phyloP scores from a whole-genome alignment of 192 early-diverging fungal species.

The Spizellomyces punctatus region DNA sequence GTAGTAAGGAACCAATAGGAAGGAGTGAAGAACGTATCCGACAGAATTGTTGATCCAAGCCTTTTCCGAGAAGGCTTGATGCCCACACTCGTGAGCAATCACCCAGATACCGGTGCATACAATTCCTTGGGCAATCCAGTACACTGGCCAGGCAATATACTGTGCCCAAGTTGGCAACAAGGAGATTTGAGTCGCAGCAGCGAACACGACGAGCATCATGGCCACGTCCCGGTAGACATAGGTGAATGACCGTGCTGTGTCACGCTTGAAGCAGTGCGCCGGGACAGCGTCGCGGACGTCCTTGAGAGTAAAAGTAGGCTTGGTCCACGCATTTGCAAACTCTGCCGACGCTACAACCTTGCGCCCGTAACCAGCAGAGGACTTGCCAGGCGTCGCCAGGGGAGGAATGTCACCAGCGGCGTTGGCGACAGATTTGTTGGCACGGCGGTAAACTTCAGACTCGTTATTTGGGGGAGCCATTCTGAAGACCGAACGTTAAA shows the following conservation, averaged over 20 bases:
- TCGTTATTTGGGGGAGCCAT: constrained; percentile 5
- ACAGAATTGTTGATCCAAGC: constrained; percentile 84
- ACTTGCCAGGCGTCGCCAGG: too few relatives aligned
- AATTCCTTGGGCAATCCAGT: constrained; percentile 84
- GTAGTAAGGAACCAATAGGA: constrained; percentile 88
- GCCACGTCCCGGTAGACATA: constrained; percentile 81
- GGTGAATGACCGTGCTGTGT: constrained; percentile 74
- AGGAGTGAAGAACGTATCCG: constrained; percentile 87
- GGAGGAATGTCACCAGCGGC: too few relatives aligned
- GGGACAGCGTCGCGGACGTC: constrained; percentile 88
- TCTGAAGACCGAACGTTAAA: not conserved
- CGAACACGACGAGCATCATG: constrained; percentile 62
- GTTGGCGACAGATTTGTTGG: not conserved
- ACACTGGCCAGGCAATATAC: constrained; percentile 67
- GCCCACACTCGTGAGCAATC: constrained; percentile 83
- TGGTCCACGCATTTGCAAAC: constrained; percentile 23
- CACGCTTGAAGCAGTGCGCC: constrained; percentile 90
- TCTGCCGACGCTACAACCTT: constrained; percentile 24
- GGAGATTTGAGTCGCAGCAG: constrained; percentile 64
- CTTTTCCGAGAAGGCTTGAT: constrained; percentile 86
- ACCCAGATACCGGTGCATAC: constrained; percentile 90
- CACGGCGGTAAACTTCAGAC: not conserved
- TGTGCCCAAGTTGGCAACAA: constrained; percentile 19
- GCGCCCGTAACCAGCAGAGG: not conserved
- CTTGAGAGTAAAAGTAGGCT: constrained; percentile 77